phyloP scores from a whole-genome alignment of 163 green algal species.

The Volvox carteri region DNA sequence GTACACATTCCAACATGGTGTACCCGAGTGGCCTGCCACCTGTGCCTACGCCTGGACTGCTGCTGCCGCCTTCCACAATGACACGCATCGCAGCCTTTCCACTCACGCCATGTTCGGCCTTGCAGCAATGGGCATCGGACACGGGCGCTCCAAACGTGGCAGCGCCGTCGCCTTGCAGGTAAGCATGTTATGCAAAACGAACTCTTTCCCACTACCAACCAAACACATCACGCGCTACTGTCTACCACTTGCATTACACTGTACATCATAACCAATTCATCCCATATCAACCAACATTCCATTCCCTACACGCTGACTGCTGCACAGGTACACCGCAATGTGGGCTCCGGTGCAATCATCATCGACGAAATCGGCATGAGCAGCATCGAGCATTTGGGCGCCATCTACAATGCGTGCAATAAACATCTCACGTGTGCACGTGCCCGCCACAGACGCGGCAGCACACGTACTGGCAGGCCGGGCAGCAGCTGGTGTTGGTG shows the following conservation, averaged over 20 bases:
- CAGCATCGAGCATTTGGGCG: background rate
- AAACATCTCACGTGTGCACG: background rate
- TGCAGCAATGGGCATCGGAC: background rate
- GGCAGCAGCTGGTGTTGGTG: background rate
- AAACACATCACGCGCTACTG: background rate
- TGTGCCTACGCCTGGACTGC: conserved; percentile 11
- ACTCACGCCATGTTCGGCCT: conserved; percentile 10
- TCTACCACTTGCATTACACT: background rate
- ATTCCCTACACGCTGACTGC: background rate
- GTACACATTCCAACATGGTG: conserved; percentile 16
- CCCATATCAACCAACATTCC: no score
- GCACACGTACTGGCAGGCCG: background rate
- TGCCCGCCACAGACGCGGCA: background rate
- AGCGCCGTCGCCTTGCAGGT: background rate
- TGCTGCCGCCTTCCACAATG: background rate
- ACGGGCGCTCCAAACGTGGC: background rate
- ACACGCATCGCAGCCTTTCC: conserved; percentile 4
- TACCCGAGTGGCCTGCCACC: background rate
- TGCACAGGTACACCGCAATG: background rate
- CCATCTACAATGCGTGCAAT: background rate
- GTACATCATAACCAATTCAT: background rate
- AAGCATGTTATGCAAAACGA: background rate
- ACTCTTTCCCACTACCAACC: background rate
- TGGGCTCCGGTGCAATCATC: background rate
- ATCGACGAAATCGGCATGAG: conserved; percentile 6